Evolutionary conservation across 2,329 filamentous ascomycete genomes (phyloP).

Genomic region (Verticillium nubilum): DNA sequence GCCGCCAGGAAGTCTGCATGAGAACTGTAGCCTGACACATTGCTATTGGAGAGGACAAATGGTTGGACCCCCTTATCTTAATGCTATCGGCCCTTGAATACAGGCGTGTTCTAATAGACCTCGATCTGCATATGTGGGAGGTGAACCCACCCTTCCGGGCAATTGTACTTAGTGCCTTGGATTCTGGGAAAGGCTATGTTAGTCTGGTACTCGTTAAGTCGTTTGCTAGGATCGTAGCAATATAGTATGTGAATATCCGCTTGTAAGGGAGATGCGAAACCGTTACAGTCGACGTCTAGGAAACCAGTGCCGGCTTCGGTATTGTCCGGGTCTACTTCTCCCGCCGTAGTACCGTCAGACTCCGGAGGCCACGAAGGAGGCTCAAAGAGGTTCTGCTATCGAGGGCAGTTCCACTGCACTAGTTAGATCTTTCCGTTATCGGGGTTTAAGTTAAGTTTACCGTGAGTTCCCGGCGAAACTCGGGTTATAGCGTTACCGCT

Average conservation of each 20-base stretch:
- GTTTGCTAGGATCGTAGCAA: conserved; percentile 63
- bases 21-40: conserved; percentile 64
- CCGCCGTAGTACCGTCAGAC: conserved; percentile 50
- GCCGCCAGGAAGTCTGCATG: conserved; percentile 71
- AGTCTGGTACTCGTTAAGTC: conserved; percentile 52
- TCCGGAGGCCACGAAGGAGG: conserved; percentile 46
- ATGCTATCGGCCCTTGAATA: conserved; percentile 47
- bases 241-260: conserved; percentile 67
- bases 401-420: conserved; percentile 57
- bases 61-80: conserved; percentile 49
- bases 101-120: conserved; percentile 54
- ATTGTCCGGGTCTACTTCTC: conserved; percentile 50
- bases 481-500: conserved; percentile 58
- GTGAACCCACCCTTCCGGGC: conserved; percentile 48
- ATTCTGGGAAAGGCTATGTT: conserved; percentile 60
- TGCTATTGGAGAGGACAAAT: conserved; percentile 65
- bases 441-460: conserved; percentile 44
- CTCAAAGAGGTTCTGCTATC: conserved; percentile 37
- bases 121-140: conserved; percentile 53
- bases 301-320: conserved; percentile 56
- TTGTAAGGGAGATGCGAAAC: conserved; percentile 54
- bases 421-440: conserved; percentile 45
- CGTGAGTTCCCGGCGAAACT: conserved; percentile 47
- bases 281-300: conserved; percentile 64
- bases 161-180: conserved; percentile 34